Conservation (phyloP, 768 basidiomycete species). For the Termitomyces sp. region DNA sequence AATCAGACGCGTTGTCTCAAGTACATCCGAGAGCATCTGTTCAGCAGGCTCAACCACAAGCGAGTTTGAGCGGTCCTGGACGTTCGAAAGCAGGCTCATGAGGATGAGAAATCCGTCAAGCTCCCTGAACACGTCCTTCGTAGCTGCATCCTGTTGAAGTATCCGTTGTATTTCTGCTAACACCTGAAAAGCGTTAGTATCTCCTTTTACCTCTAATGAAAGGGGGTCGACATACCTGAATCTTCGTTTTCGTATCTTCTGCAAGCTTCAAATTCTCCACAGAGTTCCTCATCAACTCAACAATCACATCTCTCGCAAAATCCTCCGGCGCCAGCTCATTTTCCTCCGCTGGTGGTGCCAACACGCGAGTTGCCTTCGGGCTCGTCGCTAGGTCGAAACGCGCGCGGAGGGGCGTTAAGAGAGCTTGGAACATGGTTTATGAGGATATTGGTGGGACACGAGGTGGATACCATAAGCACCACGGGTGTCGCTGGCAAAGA, state of each 20-base stretch:
- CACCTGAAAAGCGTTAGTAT: conserved; percentile 36
- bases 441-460: not conserved
- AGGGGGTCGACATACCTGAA: conserved; percentile 43
- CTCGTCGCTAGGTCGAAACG: conserved; percentile 46
- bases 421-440: conserved; percentile 48
- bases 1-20: conserved; percentile 56
- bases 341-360: conserved; percentile 27
- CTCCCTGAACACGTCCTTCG: conserved; percentile 77
- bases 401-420: conserved; percentile 57
- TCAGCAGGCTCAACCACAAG: conserved; percentile 36
- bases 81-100: conserved; percentile 66
- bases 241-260: conserved; percentile 39
- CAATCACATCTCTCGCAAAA: conserved; percentile 68
- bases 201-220: not conserved
- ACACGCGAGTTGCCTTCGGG: conserved; percentile 12
- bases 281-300: conserved; percentile 66
- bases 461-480: conserved; percentile 9
- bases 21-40: conserved; percentile 30
- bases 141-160: conserved; percentile 59
- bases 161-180: conserved; percentile 65
- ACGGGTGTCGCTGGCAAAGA: not conserved
- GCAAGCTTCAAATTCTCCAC: conserved; percentile 68
- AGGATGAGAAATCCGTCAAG: conserved; percentile 78
- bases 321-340: conserved; percentile 58
- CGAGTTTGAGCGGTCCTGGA: conserved; percentile 32